Conservation (phyloP, 2,329 filamentous ascomycete genomes). For the Colletotrichum horii region DNA sequence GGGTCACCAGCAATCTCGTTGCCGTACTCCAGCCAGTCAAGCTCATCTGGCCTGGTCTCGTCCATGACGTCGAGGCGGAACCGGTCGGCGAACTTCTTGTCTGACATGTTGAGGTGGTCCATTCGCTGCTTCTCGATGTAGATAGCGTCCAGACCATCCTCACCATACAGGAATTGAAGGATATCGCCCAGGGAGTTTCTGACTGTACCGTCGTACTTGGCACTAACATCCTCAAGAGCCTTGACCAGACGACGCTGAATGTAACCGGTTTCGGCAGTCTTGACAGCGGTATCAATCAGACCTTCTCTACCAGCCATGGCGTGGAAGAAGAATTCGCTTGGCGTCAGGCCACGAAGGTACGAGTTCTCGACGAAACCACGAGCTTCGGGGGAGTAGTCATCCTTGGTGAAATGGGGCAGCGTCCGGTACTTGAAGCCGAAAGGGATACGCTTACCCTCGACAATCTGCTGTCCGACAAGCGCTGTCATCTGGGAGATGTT, state of each 20-base stretch:
- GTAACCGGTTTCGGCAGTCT: constrained; percentile 98
- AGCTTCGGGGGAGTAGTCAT: constrained; percentile 96
- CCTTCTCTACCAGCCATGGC: constrained; percentile 99
- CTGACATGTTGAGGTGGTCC: constrained; percentile 82
- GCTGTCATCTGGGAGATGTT: constrained; percentile 99
- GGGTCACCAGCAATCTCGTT: constrained; percentile 86
- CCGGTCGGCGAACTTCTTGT: constrained; percentile 77
- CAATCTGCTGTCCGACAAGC: constrained; percentile 95
- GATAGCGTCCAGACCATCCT: constrained; percentile 93
- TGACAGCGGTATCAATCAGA: constrained; percentile 99
- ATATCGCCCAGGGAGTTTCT: constrained; percentile 96
- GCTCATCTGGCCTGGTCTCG: constrained; percentile 54
- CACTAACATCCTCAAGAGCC: constrained; percentile 95
- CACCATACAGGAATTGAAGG: constrained; percentile 96
- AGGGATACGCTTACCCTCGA: constrained; percentile 98
- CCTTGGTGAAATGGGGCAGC: constrained; percentile 97
- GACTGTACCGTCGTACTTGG: constrained; percentile 96
- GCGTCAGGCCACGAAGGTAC: constrained; percentile 93
- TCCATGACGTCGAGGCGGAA: constrained; percentile 91
- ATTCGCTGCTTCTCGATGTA: constrained; percentile 93
- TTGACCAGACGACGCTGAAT: constrained; percentile 99
- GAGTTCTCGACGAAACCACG: constrained; percentile 99
- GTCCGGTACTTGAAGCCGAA: constrained; percentile 99
- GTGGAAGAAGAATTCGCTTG: constrained; percentile 98
- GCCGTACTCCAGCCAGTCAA: constrained; percentile 82